Base-by-base conservation (phyloP, 768 basidiomycete species). In the Sarcodon aspratus region DNA sequence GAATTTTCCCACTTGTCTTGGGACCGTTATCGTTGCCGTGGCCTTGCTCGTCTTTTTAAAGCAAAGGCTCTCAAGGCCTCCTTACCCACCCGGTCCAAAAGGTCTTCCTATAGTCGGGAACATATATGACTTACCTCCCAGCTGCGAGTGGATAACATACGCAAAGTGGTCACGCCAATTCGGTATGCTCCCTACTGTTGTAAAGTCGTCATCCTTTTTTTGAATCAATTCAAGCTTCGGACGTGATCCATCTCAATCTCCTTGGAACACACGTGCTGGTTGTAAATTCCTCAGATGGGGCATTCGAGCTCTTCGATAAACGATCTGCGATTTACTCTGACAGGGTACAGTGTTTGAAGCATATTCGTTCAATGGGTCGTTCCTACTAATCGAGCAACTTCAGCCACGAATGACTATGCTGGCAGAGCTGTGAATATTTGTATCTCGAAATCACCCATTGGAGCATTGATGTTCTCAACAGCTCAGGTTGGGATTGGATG, bases 1-100 rank as follows among this genome's bases (percentile, higher is more conserved):
- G n/a, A n/a, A n/a, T n/a, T n/a, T n/a, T n/a, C n/a, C n/a, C n/a
- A n/a, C n/a, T n/a, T n/a, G n/a, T n/a, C n/a, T n/a, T n/a, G n/a
- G n/a, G n/a, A n/a, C 38, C 10, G 38, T 40, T 4, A 40, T 40
- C 38, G n/a, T 40, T 40, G 38, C n/a, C n/a, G n/a, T n/a, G n/a
- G 38, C 38, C 38, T n/a, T 10, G 6, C 38, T 40, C 38, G 38
- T 40, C n/a, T 21, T n/a, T 21, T 15, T 12, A 63, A 66, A 60
- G 7, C 7, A 73, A 73, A n/a, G 45, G 63, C 52, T 60, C 63
- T 43, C 59, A 65, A 45, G 63, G 57, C 48, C 61, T 44, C 52
- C 55, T 36, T 52, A 61, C 12, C 61, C 61, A 6, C 61, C 61
- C 6, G 61, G 61, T 27, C 61, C 61, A 21, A 57, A 55, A 49